A percentile compares a stretch with the other conserved stretches of the same genome.
phyloP scores from a whole-genome alignment of 2,329 filamentous ascomycete species.

The Thielaviopsis musarum region DNA sequence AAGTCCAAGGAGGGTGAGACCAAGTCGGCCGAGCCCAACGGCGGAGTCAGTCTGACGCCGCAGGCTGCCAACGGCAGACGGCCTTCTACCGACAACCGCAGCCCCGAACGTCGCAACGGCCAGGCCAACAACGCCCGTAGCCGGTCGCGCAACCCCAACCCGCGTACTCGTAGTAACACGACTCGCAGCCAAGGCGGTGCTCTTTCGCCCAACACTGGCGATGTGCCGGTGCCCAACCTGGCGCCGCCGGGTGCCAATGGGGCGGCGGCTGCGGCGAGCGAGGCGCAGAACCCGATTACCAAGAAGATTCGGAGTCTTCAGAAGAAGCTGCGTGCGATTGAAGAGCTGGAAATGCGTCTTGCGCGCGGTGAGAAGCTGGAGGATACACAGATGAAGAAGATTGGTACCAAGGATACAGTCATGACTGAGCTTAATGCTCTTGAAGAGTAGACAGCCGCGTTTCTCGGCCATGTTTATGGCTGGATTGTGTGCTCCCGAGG shows the following conservation, averaged over 20 bases:
- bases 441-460: slow-evolving; percentile 17
- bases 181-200: slow-evolving; percentile 20
- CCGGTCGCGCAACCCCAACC: slow-evolving; percentile 36
- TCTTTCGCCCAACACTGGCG: neutral
- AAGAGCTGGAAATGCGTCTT: slow-evolving; percentile 92
- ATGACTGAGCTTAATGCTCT: slow-evolving; percentile 63
- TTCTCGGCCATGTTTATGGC: neutral
- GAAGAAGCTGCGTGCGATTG: slow-evolving; percentile 96
- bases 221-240: neutral
- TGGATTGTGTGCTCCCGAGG: neutral
- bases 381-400: slow-evolving; percentile 98
- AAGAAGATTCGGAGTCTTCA: slow-evolving; percentile 89
- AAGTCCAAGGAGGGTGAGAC: slow-evolving; percentile 69
- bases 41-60: slow-evolving; percentile 30
- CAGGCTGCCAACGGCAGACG: slow-evolving; percentile 24
- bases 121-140: slow-evolving; percentile 25
- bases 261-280: slow-evolving; percentile 30
- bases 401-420: slow-evolving; percentile 70
- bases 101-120: slow-evolving; percentile 47
- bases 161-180: slow-evolving; percentile 33
- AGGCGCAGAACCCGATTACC: slow-evolving; percentile 51
- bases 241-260: slow-evolving; percentile 15
- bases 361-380: slow-evolving; percentile 92
- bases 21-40: slow-evolving; percentile 30
- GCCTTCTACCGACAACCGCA: slow-evolving; percentile 32